Evolutionary conservation across 192 early-diverging fungal species (phyloP).

Genomic region (Backusella liffmaniae): DNA sequence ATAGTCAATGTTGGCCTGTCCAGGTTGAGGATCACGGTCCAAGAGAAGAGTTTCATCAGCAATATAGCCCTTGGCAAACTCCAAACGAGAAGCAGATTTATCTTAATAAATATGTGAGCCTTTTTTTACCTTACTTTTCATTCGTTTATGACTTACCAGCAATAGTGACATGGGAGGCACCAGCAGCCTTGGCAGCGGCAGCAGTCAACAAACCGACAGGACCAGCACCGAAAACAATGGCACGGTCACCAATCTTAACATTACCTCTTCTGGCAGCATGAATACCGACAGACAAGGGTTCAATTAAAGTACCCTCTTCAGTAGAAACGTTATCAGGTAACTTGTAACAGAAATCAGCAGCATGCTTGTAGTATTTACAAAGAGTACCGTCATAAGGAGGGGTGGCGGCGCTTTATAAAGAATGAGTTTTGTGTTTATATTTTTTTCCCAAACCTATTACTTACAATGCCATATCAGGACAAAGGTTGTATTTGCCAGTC

Average conservation of each 20-base stretch:
- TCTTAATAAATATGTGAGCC: conserved; percentile 9
- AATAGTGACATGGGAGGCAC: conserved; percentile 39
- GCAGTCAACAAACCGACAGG: conserved; percentile 40
- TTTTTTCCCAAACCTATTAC: neutral
- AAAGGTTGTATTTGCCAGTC: conserved; percentile 39
- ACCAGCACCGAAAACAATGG: conserved; percentile 48
- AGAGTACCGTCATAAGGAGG: conserved; percentile 47
- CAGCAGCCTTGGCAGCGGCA: conserved; percentile 45
- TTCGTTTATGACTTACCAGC: conserved; percentile 26
- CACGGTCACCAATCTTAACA: conserved; percentile 35
- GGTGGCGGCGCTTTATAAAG: conserved; percentile 35
- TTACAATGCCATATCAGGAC: conserved; percentile 46
- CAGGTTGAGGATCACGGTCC: conserved; percentile 5
- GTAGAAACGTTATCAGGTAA: conserved; percentile 37
- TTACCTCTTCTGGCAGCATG: conserved; percentile 37
- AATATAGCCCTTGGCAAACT: conserved; percentile 42
- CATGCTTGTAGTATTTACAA: conserved; percentile 40
- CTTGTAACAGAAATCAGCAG: conserved; percentile 47
- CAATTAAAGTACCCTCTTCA: conserved; percentile 45
- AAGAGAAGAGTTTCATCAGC: conserved; percentile 30
- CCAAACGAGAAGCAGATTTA: conserved; percentile 26
- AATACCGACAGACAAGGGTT: conserved; percentile 44
- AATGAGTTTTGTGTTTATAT: neutral
- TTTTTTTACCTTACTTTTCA: neutral
- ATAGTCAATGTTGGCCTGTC: conserved; percentile 37